These are phyloP conservation scores for Pulveroboletus sp. DNA, from an alignment of 768 basidiomycete species.

Conservation along the genomic window DNA sequence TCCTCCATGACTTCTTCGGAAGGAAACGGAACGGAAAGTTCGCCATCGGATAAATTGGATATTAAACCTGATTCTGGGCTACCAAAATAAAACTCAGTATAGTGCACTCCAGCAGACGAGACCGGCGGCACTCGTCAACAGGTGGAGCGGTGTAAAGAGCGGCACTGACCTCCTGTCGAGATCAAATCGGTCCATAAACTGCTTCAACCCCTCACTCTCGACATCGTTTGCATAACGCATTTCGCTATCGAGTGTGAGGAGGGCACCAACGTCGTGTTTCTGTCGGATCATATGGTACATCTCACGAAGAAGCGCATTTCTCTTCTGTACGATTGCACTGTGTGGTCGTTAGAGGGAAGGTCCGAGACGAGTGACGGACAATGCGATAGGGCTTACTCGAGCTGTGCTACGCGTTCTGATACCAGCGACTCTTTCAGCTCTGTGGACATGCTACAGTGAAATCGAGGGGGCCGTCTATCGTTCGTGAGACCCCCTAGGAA, in stretches of 20 bases:
- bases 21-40: conserved; percentile 23
- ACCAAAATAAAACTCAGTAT: conserved; percentile 6
- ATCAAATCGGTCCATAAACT: conserved; percentile 56
- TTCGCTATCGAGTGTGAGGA: conserved; percentile 37
- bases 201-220: conserved; percentile 37
- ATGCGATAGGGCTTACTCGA: conserved; percentile 24
- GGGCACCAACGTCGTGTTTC: conserved; percentile 42
- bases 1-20: conserved; percentile 8
- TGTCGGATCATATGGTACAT: conserved; percentile 64
- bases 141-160: neutral
- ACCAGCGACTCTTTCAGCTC: conserved; percentile 33
- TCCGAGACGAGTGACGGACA: neutral
- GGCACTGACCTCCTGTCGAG: conserved; percentile 45
- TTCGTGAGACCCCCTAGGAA: neutral
- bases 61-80: conserved; percentile 43
- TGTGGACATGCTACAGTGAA: conserved; percentile 19
- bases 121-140: neutral
- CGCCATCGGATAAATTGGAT: conserved; percentile 31
- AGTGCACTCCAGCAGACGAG: neutral
- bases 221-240: conserved; percentile 30
- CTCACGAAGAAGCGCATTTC: conserved; percentile 68
- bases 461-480: conserved; percentile 1
- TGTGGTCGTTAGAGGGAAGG: neutral
- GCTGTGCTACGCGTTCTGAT: conserved; percentile 32
- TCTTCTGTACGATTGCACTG: conserved; percentile 58